phyloP scores from a whole-genome alignment of 2,329 filamentous ascomycete species.

The Waltergamsia citrina region DNA sequence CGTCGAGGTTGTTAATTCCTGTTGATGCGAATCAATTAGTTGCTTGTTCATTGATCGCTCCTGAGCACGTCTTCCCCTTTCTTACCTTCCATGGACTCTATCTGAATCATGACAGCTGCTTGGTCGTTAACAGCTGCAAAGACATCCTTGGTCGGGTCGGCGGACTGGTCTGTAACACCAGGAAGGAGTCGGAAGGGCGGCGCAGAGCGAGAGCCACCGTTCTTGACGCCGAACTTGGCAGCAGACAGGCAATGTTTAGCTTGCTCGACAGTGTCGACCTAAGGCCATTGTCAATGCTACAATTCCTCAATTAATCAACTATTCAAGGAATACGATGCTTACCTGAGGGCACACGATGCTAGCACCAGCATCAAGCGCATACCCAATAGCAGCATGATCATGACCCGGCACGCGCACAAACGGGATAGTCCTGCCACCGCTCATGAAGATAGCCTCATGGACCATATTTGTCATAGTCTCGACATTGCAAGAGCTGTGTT shows the following conservation, averaged over 20 bases:
- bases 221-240: constrained; percentile 30
- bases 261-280: constrained; percentile 34
- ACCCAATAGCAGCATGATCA: constrained; percentile 35
- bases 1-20: constrained; percentile 37
- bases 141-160: constrained; percentile 20
- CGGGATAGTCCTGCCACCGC: constrained; percentile 32
- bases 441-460: constrained; percentile 35
- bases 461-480: constrained; percentile 40
- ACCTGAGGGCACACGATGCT: constrained; percentile 33
- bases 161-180: constrained; percentile 25
- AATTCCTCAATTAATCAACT: too few species aligned
- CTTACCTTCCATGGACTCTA: constrained; percentile 25
- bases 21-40: too few species aligned
- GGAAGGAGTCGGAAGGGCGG: constrained; percentile 31
- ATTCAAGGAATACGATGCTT: background rate
- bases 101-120: constrained; percentile 38
- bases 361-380: constrained; percentile 38
- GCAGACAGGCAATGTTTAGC: constrained; percentile 30
- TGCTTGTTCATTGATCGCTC: background rate
- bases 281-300: too few species aligned
- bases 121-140: constrained; percentile 32
- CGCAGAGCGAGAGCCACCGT: constrained; percentile 31
- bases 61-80: background rate
- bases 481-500: constrained; percentile 32
- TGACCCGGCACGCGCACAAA: constrained; percentile 35